phyloP scores from a whole-genome alignment of 2,329 filamentous ascomycete species.

The Diaporthe destruens region DNA sequence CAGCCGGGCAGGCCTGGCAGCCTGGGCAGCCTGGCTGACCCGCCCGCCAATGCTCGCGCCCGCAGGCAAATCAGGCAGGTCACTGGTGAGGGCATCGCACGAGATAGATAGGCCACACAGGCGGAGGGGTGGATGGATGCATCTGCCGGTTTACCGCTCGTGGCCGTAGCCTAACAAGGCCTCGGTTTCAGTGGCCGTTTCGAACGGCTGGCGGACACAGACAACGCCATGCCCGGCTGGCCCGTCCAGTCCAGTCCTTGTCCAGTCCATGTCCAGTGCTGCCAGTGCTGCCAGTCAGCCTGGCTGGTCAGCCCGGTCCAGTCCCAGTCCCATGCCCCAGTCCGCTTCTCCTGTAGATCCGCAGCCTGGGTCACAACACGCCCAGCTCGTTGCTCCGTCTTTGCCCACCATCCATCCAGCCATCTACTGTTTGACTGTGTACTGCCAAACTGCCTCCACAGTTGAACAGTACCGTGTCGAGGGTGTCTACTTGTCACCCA shows the following conservation, averaged over 20 bases:
- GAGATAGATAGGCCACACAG: not conserved
- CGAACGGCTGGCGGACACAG: constrained; percentile 34
- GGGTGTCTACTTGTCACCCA: constrained; percentile 14
- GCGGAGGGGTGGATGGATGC: not conserved
- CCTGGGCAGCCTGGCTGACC: constrained; percentile 9
- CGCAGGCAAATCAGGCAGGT: constrained; percentile 2
- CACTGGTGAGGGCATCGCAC: constrained; percentile 5
- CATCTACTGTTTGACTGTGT: not conserved
- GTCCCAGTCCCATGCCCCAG: constrained; percentile 2
- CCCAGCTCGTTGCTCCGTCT: constrained; percentile 20
- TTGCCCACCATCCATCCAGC: constrained; percentile 13
- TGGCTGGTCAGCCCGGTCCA: not conserved
- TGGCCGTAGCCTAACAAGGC: constrained; percentile 25
- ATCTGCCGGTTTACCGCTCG: constrained; percentile 24
- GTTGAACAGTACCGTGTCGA: not conserved
- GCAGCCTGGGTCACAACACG: constrained; percentile 28
- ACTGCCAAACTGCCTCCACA: no score
- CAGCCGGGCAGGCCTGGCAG: constrained; percentile 14
- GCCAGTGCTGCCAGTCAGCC: no score
- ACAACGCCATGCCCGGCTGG: constrained; percentile 32
- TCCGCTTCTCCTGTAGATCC: constrained; percentile 31
- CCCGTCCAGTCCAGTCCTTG: not conserved
- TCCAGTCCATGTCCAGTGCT: not conserved
- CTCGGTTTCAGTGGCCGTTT: constrained; percentile 40
- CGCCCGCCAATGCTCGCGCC: constrained; percentile 2